A percentile compares a stretch with the other conserved stretches of the same genome.
These are phyloP conservation scores for Coelastrella sp. DNA, from an alignment of 139 green algal genomes.

Conservation along the genomic window DNA sequence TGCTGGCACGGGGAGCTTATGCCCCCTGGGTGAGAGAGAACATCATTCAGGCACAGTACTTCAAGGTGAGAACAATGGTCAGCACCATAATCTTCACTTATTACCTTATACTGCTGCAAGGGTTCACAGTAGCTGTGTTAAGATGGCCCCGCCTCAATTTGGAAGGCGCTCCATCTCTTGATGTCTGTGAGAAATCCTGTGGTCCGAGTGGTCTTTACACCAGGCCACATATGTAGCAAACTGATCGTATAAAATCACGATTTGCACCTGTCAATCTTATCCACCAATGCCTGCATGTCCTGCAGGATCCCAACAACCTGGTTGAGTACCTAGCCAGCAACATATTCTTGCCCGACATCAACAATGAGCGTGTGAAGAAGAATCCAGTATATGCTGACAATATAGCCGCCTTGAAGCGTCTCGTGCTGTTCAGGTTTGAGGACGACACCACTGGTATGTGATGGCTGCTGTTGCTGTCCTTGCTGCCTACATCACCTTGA, in stretches of 20 bases:
- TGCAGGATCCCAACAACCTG: constrained; percentile 75
- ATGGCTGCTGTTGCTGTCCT: too few relatives aligned
- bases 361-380: constrained; percentile 81
- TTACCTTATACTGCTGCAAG: too few relatives aligned
- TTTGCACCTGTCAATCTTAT: background rate
- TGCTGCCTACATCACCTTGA: too few relatives aligned
- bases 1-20: constrained; percentile 80
- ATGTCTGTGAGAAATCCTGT: too few relatives aligned
- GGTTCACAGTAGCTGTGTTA: too few relatives aligned
- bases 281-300: background rate
- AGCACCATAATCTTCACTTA: too few relatives aligned
- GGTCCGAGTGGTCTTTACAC: too few relatives aligned
- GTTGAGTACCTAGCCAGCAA: constrained; percentile 74
- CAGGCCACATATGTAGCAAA: too few relatives aligned
- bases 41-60: constrained; percentile 88
- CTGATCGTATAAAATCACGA: too few relatives aligned
- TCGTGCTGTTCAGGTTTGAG: constrained; percentile 86
- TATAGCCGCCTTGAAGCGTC: constrained; percentile 72
- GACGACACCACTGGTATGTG: constrained; percentile 84
- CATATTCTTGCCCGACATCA: constrained; percentile 89
- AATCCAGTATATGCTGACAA: constrained; percentile 78
- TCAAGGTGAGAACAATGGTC: constrained; percentile 26
- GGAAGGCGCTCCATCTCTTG: too few relatives aligned
- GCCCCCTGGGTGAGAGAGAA: constrained; percentile 71
- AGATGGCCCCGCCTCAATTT: too few relatives aligned